Conservation (phyloP, 257 asterid species). For the Solanum ossicruentum region DNA sequence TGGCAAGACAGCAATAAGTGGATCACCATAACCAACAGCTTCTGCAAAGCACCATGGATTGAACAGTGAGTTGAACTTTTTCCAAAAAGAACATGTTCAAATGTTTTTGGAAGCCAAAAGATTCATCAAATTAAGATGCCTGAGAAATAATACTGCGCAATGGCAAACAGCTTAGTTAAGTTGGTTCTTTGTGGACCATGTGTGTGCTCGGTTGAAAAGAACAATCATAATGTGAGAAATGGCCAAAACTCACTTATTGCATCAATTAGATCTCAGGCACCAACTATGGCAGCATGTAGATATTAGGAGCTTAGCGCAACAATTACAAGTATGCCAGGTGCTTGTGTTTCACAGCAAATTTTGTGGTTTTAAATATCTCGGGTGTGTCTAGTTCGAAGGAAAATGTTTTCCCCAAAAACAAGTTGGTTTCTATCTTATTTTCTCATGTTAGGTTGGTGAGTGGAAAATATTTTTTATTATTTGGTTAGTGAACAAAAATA, state of each 20-base stretch:
- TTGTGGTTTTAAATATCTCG: background rate
- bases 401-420: too few species aligned
- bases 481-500: too few species aligned
- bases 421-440: too few species aligned
- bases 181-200: background rate
- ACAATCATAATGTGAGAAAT: background rate
- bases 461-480: too few species aligned
- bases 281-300: background rate
- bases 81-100: background rate
- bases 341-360: background rate
- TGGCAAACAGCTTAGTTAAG: background rate
- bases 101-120: background rate
- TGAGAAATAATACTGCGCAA: background rate
- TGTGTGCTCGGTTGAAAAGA: background rate
- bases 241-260: background rate
- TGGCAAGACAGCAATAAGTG: constrained; percentile 33
- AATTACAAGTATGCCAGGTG: background rate
- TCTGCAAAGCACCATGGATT: constrained; percentile 17
- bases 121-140: background rate
- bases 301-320: background rate
- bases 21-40: constrained; percentile 47
- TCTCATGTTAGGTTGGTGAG: too few species aligned
- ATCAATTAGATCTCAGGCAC: background rate
- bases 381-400: too few species aligned
- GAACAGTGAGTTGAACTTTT: background rate